A percentile compares a stretch with the other conserved stretches of the same genome.
phyloP scores from a whole-genome alignment of 305 asterid species.

The Andrographis paniculata region DNA sequence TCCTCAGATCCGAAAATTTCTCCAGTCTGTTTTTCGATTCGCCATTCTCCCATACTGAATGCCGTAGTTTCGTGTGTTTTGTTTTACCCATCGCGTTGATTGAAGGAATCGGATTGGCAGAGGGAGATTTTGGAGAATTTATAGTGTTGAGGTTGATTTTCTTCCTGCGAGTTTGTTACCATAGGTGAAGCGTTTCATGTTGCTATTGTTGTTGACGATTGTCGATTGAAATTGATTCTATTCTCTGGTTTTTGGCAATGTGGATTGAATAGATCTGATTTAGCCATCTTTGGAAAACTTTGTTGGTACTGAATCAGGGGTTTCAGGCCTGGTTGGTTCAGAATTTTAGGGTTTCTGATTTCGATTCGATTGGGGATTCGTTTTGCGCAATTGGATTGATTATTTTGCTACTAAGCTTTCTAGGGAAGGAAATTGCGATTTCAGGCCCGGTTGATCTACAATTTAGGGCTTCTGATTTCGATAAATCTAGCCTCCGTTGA shows the following conservation, averaged over 20 bases:
- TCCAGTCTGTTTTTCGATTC: conserved; percentile 19
- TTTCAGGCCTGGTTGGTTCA: conserved; percentile 9
- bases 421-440: not conserved
- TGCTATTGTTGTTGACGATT: not conserved
- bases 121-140: not conserved
- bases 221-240: not conserved
- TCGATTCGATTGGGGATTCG: not conserved
- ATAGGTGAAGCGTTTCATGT: not conserved
- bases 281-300: too few relatives aligned
- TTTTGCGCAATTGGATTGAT: not conserved
- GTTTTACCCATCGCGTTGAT: conserved; percentile 13
- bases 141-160: conserved; percentile 21
- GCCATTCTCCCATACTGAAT: conserved; percentile 6
- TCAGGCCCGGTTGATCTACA: conserved; percentile 14
- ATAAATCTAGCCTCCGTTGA: too few relatives aligned
- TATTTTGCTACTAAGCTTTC: not conserved
- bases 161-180: conserved; percentile 8
- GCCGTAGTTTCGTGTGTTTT: not conserved
- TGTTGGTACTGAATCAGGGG: too few relatives aligned
- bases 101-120: conserved; percentile 5
- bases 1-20: conserved; percentile 48
- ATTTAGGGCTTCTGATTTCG: too few relatives aligned
- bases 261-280: conserved; percentile 28
- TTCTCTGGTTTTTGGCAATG: conserved; percentile 36
- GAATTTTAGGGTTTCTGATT: conserved; percentile 1